Evolutionary conservation across 306 rosid genomes (phyloP).

Genomic region (Dalbergia cochinchinensis): DNA sequence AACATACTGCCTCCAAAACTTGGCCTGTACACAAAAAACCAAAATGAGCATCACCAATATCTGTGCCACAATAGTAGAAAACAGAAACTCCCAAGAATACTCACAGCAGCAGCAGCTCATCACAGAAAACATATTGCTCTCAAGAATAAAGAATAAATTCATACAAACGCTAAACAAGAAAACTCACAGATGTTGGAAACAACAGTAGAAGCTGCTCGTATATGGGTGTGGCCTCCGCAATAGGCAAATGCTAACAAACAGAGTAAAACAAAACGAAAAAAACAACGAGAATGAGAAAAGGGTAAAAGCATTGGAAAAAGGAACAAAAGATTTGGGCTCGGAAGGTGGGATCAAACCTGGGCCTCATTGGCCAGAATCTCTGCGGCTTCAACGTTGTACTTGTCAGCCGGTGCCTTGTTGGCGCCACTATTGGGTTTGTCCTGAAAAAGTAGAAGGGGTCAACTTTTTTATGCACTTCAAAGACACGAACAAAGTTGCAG

Average conservation of each 20-base stretch:
- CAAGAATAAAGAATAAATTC: slow-evolving; percentile 1
- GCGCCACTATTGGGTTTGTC: slow-evolving; percentile 42
- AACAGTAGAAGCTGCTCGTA: slow-evolving; percentile 83
- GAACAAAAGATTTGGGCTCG: slow-evolving; percentile 1
- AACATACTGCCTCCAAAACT: slow-evolving; percentile 97
- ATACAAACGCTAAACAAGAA: slow-evolving; percentile 38
- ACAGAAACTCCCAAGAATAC: too few species aligned
- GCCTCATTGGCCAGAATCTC: slow-evolving; percentile 76
- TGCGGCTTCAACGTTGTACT: slow-evolving; percentile 76
- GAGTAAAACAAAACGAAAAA: background rate
- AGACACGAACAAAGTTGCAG: background rate
- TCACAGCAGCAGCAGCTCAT: background rate
- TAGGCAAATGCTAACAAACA: slow-evolving; percentile 73
- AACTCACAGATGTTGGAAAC: slow-evolving; percentile 89
- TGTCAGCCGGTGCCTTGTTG: slow-evolving; percentile 51
- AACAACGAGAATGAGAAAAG: slow-evolving; percentile 11
- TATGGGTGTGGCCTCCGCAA: slow-evolving; percentile 82
- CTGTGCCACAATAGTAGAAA: background rate
- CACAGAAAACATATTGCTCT: slow-evolving; percentile 15
- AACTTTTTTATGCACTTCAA: background rate
- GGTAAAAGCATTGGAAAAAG: background rate
- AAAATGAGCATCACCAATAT: slow-evolving; percentile 31
- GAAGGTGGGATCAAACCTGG: slow-evolving; percentile 53
- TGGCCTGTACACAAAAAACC: slow-evolving; percentile 66
- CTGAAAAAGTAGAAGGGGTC: slow-evolving; percentile 35